These are phyloP conservation scores for Athelia psychrophila DNA, from an alignment of 1,284 basidiomycete species.

Conservation along the genomic window DNA sequence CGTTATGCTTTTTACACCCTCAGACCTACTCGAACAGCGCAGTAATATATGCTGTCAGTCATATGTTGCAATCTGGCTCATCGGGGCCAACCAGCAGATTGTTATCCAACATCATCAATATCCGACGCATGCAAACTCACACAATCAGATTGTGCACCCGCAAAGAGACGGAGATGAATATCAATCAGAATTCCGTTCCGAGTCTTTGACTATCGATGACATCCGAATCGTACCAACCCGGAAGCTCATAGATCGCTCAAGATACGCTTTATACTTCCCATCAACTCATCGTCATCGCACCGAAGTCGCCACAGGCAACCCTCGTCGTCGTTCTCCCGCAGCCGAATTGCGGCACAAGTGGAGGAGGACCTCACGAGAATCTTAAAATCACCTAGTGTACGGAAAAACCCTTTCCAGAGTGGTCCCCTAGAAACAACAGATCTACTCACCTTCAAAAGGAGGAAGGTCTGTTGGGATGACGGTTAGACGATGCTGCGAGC, in stretches of 20 bases:
- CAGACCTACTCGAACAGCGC: no score
- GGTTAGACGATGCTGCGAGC: conserved; percentile 41
- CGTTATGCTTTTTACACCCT: no score
- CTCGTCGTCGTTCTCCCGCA: conserved; percentile 65
- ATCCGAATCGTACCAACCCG: no score
- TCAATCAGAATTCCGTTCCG: no score
- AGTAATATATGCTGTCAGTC: no score
- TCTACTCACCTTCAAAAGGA: conserved; percentile 55
- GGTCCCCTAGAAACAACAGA: conserved; percentile 5
- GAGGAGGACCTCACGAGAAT: conserved; percentile 39
- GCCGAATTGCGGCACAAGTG: conserved; percentile 40
- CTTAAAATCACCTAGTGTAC: conserved; percentile 57
- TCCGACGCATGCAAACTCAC: no score
- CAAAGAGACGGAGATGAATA: no score
- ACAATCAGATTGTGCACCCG: no score
- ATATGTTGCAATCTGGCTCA: no score
- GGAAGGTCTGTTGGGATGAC: conserved; percentile 49
- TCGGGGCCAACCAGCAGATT: no score
- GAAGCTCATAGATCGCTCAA: conserved; percentile 21
- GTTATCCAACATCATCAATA: no score
- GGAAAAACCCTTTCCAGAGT: conserved; percentile 2
- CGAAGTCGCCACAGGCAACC: conserved; percentile 72
- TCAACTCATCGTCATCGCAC: conserved; percentile 41
- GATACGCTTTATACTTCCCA: conserved; percentile 34
- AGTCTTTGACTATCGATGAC: no score